These are phyloP conservation scores for Immersiella caudata DNA, from an alignment of 495 filamentous ascomycete species.

Conservation along the genomic window DNA sequence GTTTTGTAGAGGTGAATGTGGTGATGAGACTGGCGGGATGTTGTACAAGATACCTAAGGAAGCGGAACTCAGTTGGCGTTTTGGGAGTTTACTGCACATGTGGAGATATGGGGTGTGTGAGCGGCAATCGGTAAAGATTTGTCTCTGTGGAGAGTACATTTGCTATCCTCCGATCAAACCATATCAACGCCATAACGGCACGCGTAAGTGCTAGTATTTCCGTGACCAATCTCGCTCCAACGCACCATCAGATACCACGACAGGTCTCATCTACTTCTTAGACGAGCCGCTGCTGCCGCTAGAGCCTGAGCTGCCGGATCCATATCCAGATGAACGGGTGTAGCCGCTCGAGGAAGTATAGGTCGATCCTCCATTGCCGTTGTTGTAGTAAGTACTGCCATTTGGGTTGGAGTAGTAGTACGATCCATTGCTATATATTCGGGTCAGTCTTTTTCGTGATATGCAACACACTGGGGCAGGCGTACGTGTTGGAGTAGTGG, in stretches of 20 bases:
- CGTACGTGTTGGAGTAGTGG: slow-evolving; percentile 56
- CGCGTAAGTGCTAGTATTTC: not conserved
- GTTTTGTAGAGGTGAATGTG: not conserved
- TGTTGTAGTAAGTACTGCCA: slow-evolving; percentile 51
- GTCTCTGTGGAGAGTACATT: no score
- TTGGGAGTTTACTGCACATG: no score
- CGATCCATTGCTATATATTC: slow-evolving; percentile 47
- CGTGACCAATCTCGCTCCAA: not conserved
- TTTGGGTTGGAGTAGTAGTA: slow-evolving; percentile 65
- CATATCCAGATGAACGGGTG: slow-evolving; percentile 28
- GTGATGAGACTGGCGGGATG: not conserved
- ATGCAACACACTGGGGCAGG: not conserved
- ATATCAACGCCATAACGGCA: not conserved
- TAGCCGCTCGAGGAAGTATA: slow-evolving; percentile 47
- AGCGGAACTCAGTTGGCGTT: no score
- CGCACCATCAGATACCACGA: not conserved
- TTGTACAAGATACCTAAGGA: no score
- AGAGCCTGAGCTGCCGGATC: slow-evolving; percentile 20
- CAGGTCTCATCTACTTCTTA: not conserved
- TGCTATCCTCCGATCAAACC: not conserved
- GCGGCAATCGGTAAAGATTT: no score
- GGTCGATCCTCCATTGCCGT: slow-evolving; percentile 45
- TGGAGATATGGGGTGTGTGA: no score
- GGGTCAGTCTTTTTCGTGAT: not conserved
- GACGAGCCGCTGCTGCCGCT: slow-evolving; percentile 8